Base-by-base conservation (phyloP, 306 rosid species). In the Quercus gilva region DNA sequence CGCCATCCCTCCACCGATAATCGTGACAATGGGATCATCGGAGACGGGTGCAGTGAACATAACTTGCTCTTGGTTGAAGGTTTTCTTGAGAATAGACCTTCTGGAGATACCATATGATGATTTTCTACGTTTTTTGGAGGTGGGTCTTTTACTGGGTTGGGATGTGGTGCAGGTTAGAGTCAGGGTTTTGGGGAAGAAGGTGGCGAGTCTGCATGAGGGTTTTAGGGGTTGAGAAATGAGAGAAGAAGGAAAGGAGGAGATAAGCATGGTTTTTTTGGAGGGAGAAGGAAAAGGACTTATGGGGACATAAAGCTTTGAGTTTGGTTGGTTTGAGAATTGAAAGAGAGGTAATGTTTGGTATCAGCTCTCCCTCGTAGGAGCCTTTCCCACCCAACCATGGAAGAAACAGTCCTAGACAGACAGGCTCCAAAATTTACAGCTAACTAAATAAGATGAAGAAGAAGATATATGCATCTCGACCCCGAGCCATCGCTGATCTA, bases 1-100 rank as follows among this genome's bases (percentile, higher is more conserved):
- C 21, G 95, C 84, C 86, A 94, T 90, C 79, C 98, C 97, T 9
- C 98, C 97, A 26, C 98, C 97, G 53, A 94, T 86, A 7, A 92
- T 80, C 81, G 80, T 97, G 3, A 94, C 92, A 35, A 85, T 67
- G 1, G 98, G 92, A 84, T 92, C 92, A 71, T 90, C 84, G 13
- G 95, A 80, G 77, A 86, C 19, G 5, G 91, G 87, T 17, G 92
- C 43, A 43, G 88, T 77, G 94, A 92, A 92, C 67, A 74, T 88
- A 14, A 91, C 94, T 82, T 94, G 99, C 89, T 91, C 95, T 76
- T 94, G 97, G 20, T 17, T 88, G 85, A 92, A 88, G 21, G 92
- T 77, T 80, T 94, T 94, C 88, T 87, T 90, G 23, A 92, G 86
- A 78, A 79, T 20, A 9, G 97, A 94, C 76, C 85, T 91, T 81